Percentiles rank a stretch among this genome's conserved stretches.
phyloP scores from a whole-genome alignment of 768 basidiomycete species.

The Collybia nuda region DNA sequence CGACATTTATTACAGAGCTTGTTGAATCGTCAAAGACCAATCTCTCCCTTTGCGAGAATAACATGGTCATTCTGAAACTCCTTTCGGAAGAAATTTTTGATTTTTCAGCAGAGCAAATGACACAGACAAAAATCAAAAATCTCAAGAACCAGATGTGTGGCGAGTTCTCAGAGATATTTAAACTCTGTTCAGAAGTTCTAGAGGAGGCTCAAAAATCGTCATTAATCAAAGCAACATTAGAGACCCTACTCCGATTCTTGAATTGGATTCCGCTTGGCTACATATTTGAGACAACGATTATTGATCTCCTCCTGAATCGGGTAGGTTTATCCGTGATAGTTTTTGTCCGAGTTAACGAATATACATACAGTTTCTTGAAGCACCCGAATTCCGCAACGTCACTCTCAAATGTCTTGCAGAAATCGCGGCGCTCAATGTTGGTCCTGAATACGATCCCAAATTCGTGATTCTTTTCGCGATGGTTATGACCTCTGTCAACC shows the following conservation, averaged over 20 bases:
- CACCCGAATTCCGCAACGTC: constrained; percentile 95
- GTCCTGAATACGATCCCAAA: constrained; percentile 96
- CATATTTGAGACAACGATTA: constrained; percentile 97
- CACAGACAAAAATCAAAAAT: constrained; percentile 95
- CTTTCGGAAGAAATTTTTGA: constrained; percentile 99
- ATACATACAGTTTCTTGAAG: constrained; percentile 82
- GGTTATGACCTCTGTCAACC: constrained; percentile 97
- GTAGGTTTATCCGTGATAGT: constrained; percentile 47
- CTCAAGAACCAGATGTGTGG: constrained; percentile 98
- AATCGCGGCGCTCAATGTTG: constrained; percentile 92
- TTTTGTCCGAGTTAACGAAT: constrained; percentile 11
- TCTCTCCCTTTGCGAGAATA: constrained; percentile 97
- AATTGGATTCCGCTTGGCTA: constrained; percentile 99
- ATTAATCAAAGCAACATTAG: constrained; percentile 90
- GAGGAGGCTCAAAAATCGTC: constrained; percentile 97
- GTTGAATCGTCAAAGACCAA: constrained; percentile 97
- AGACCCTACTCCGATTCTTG: constrained; percentile 92
- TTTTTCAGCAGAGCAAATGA: constrained; percentile 98
- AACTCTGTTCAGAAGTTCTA: constrained; percentile 93
- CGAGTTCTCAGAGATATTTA: constrained; percentile 97
- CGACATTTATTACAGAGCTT: constrained; percentile 94
- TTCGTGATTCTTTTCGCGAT: constrained; percentile 97
- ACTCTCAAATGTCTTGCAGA: constrained; percentile 96
- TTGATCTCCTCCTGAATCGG: constrained; percentile 88
- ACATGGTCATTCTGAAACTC: constrained; percentile 97